Percentiles rank a stretch among this genome's conserved stretches.
These are phyloP conservation scores for Aureobasidium pullulans DNA, from an alignment of 2,329 filamentous ascomycete genomes.

Conservation along the genomic window DNA sequence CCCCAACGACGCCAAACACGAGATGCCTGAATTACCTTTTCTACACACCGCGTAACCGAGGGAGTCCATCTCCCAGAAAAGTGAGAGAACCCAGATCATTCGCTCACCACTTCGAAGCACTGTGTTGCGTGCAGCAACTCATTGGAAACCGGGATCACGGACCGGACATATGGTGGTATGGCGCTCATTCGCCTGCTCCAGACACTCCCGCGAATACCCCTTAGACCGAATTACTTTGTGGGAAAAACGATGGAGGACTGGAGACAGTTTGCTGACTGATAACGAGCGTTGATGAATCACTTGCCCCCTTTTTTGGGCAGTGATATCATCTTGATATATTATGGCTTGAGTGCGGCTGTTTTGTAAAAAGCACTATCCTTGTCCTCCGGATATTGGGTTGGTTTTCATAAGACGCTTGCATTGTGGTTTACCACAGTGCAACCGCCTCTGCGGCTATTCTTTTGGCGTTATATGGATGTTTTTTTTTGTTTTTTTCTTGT, in stretches of 20 bases:
- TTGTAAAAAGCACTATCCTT: constrained; percentile 22
- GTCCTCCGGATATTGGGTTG: constrained; percentile 28
- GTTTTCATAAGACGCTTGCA: constrained; percentile 17
- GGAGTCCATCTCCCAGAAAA: background rate
- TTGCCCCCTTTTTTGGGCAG: background rate
- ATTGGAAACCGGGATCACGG: constrained; percentile 1
- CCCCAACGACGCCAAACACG: background rate
- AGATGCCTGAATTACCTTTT: constrained; percentile 4
- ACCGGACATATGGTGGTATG: constrained; percentile 19
- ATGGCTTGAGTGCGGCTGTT: constrained; percentile 18
- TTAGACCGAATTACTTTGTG: constrained; percentile 13
- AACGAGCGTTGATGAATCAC: constrained; percentile 10
- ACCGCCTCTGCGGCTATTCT: constrained; percentile 14
- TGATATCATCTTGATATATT: constrained; percentile 20
- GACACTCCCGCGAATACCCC: constrained; percentile 13
- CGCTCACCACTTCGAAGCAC: constrained; percentile 2
- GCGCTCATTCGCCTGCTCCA: constrained; percentile 17
- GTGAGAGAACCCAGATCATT: constrained; percentile 5
- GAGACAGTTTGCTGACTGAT: constrained; percentile 8
- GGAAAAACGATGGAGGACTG: constrained; percentile 12
- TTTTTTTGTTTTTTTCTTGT: constrained; percentile 1
- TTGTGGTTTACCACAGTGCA: background rate
- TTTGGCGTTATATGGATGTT: constrained; percentile 10
- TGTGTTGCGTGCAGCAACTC: constrained; percentile 8
- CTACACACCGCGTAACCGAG: background rate